Conservation (phyloP, 495 filamentous ascomycete genomes). For the Parmelia sp. region DNA sequence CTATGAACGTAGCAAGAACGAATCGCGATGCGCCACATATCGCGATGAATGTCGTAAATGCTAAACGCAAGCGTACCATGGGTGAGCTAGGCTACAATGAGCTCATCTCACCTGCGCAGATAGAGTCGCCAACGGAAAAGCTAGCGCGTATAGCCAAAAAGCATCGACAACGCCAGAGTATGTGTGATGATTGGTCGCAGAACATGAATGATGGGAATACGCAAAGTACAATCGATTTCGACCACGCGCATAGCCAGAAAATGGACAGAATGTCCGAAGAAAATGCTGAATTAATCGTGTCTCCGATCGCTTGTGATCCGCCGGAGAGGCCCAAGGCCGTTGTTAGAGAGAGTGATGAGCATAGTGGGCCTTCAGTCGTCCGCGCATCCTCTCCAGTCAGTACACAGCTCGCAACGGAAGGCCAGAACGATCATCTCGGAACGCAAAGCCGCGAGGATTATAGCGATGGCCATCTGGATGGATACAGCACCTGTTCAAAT, state of each 20-base stretch:
- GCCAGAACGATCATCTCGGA: background rate
- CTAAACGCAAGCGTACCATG: background rate
- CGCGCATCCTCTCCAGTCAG: background rate
- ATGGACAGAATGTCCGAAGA: background rate
- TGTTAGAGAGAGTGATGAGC: background rate
- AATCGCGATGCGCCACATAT: background rate
- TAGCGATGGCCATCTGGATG: background rate
- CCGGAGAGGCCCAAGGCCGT: background rate
- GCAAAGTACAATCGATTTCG: background rate
- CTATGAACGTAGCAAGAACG: background rate
- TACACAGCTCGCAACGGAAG: background rate
- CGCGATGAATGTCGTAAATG: background rate
- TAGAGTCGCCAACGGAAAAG: constrained; percentile 1
- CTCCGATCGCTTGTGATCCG: background rate
- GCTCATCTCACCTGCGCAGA: background rate
- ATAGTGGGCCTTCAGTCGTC: background rate
- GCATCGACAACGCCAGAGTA: background rate
- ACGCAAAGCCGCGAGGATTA: background rate
- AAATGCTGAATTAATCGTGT: background rate
- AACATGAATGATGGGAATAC: background rate
- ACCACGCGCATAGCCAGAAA: background rate
- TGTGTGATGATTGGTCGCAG: background rate
- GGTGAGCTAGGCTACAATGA: background rate
- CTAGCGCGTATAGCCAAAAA: background rate
- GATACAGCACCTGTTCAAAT: background rate